A percentile compares a stretch with the other conserved stretches of the same genome.
These are phyloP conservation scores for Trichoderma atrobrunneum DNA, from an alignment of 2,329 filamentous ascomycete species.

Conservation along the genomic window DNA sequence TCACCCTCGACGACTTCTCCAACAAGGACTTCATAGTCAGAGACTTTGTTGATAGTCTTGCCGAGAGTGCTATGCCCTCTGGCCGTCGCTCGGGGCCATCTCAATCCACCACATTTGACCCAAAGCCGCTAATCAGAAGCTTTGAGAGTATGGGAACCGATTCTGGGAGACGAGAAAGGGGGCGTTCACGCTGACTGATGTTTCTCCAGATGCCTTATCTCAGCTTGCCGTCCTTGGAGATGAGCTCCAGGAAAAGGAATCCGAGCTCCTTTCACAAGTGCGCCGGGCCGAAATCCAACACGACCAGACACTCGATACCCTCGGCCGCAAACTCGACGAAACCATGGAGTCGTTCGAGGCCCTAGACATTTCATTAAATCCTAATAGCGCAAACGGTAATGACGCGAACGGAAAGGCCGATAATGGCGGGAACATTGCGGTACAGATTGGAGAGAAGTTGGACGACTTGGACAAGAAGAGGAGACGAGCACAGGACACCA, in stretches of 20 bases:
- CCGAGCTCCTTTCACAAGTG: slow-evolving; percentile 84
- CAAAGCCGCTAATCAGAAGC: slow-evolving; percentile 91
- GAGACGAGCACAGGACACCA: slow-evolving; percentile 85
- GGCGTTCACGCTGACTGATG: neutral
- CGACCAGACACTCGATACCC: slow-evolving; percentile 81
- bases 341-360: slow-evolving; percentile 90
- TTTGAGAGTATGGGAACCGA: slow-evolving; percentile 66
- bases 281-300: slow-evolving; percentile 89
- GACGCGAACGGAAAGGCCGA: slow-evolving; percentile 40
- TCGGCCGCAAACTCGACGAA: slow-evolving; percentile 86
- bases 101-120: slow-evolving; percentile 70
- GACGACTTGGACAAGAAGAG: slow-evolving; percentile 94
- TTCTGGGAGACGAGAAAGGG: neutral
- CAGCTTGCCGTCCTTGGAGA: slow-evolving; percentile 71
- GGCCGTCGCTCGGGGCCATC: slow-evolving; percentile 73
- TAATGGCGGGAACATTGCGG: slow-evolving; percentile 79
- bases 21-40: slow-evolving; percentile 95
- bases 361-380: slow-evolving; percentile 78
- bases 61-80: slow-evolving; percentile 75
- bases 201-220: slow-evolving; percentile 55
- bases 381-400: slow-evolving; percentile 42
- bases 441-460: slow-evolving; percentile 89
- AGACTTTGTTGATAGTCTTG: slow-evolving; percentile 92
- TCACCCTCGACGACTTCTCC: slow-evolving; percentile 84
- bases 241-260: slow-evolving; percentile 85